Conservation (phyloP, 306 rosid species). For the Rosa lucieae region DNA sequence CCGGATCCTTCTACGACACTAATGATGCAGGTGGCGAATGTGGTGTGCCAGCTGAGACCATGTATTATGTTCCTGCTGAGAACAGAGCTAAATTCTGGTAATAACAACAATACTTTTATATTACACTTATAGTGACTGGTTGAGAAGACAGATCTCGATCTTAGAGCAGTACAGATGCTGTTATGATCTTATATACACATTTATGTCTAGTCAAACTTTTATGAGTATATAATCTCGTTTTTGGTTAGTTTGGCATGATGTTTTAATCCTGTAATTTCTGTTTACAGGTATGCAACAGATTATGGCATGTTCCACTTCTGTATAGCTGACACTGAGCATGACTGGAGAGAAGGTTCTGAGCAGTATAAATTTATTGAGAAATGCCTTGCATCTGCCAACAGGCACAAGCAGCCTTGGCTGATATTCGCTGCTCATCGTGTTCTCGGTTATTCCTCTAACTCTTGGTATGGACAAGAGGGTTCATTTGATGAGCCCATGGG, state of each 20-base stretch:
- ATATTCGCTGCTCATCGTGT: slow-evolving; percentile 84
- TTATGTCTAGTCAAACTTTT: too few species aligned
- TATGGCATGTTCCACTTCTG: slow-evolving; percentile 91
- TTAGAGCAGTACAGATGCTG: not conserved
- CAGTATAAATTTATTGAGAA: slow-evolving; percentile 81
- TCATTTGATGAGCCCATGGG: slow-evolving; percentile 84
- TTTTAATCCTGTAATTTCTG: not conserved
- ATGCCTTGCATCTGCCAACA: slow-evolving; percentile 76
- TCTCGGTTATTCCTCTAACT: slow-evolving; percentile 75
- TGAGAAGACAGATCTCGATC: not conserved
- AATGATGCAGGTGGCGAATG: slow-evolving; percentile 91
- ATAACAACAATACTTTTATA: not conserved
- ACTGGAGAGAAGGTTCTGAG: slow-evolving; percentile 84
- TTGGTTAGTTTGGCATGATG: not conserved
- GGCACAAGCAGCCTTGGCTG: slow-evolving; percentile 86
- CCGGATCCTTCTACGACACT: slow-evolving; percentile 61
- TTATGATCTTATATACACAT: too few species aligned
- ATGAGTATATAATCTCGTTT: not conserved
- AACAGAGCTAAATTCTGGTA: slow-evolving; percentile 87
- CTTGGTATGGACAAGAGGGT: slow-evolving; percentile 50
- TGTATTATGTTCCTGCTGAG: slow-evolving; percentile 78
- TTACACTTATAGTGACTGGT: not conserved
- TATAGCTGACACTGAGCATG: slow-evolving; percentile 75
- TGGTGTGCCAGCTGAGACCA: slow-evolving; percentile 77
- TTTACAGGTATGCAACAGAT: slow-evolving; percentile 62